These are phyloP conservation scores for Fraxinus paxiana DNA, from an alignment of 305 asterid genomes.

Conservation along the genomic window DNA sequence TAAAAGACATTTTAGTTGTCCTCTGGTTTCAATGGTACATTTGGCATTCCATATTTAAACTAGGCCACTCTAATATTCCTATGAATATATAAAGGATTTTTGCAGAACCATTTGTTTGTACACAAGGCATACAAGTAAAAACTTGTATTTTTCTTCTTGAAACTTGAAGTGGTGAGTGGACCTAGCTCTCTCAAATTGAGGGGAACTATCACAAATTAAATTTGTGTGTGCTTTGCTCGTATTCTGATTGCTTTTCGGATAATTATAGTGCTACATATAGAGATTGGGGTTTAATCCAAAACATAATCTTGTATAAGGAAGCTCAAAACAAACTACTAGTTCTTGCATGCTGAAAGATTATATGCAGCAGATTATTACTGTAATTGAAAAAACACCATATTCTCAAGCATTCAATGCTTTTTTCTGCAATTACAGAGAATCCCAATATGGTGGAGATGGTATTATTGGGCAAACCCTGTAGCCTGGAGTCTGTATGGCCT, in stretches of 20 bases:
- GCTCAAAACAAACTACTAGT: background rate
- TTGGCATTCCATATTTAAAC: background rate
- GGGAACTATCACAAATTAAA: background rate
- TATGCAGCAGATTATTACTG: background rate
- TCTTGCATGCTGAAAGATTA: background rate
- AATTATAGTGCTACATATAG: background rate
- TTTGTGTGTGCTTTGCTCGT: background rate
- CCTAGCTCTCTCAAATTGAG: background rate
- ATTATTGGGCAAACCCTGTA: constrained; percentile 93
- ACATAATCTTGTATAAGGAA: background rate
- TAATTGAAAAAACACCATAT: background rate
- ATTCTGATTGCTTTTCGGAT: background rate
- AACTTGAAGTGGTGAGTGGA: background rate
- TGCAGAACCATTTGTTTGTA: background rate
- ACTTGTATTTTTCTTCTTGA: background rate
- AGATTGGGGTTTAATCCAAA: background rate
- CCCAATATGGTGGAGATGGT: constrained; percentile 99
- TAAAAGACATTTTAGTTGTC: background rate
- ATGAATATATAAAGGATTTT: background rate
- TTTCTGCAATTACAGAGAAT: constrained; percentile 52
- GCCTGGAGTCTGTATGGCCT: constrained; percentile 94
- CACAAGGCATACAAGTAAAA: background rate
- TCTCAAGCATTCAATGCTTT: background rate
- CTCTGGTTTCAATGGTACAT: background rate
- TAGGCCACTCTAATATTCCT: background rate